Conservation (phyloP, 257 asterid species). For the Perilla frutescens region DNA sequence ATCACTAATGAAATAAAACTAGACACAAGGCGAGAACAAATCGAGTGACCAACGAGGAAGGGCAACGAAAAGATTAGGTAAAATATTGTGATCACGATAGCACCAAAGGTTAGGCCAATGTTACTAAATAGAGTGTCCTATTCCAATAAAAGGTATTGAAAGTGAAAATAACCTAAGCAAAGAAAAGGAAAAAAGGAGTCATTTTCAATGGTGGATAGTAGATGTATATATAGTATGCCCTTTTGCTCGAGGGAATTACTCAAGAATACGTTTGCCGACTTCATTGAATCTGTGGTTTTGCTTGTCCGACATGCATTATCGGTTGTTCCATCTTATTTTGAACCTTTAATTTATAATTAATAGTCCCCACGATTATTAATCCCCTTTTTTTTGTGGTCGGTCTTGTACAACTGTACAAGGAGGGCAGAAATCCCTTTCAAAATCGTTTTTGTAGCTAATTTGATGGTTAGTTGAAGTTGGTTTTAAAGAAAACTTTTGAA, state of each 20-base stretch:
- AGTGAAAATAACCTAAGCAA: conserved; percentile 1
- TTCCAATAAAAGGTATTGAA: not conserved
- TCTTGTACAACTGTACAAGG: too few relatives aligned
- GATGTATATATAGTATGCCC: conserved; percentile 2
- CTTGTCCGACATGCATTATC: conserved; percentile 3
- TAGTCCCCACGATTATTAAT: too few relatives aligned
- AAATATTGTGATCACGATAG: too few relatives aligned
- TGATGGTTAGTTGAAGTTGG: too few relatives aligned
- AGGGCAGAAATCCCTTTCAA: not conserved
- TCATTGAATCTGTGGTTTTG: not conserved
- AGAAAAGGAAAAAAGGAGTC: not conserved
- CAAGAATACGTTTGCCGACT: conserved; percentile 17
- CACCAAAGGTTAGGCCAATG: not conserved
- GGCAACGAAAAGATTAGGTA: too few relatives aligned
- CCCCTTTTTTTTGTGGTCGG: not conserved
- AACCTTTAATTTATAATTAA: too few relatives aligned
- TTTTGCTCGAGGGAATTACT: conserved; percentile 23
- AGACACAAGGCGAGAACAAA: too few relatives aligned
- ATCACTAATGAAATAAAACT: too few relatives aligned
- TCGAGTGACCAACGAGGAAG: too few relatives aligned
- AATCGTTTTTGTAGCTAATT: not conserved
- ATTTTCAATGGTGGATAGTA: not conserved
- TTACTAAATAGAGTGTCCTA: not conserved
- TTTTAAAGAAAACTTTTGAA: too few relatives aligned
- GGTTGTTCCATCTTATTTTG: conserved; percentile 6